Evolutionary conservation across 148 eudicot species (phyloP).

Genomic region (Gaultheria prostrata): DNA sequence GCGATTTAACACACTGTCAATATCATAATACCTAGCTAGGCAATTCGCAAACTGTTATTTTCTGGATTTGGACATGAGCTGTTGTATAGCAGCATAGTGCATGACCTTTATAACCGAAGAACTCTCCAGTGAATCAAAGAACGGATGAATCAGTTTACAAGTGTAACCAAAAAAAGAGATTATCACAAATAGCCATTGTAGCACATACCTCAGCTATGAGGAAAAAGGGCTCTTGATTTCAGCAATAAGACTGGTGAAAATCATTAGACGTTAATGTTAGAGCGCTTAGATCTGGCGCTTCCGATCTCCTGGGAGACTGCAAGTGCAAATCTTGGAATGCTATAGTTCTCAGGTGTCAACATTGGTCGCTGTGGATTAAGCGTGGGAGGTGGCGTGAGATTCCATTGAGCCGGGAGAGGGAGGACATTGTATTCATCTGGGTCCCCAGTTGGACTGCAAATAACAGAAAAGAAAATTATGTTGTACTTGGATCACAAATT

Average conservation of each 20-base stretch:
- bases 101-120: background rate
- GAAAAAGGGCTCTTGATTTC: background rate
- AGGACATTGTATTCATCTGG: slow-evolving; percentile 67
- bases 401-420: slow-evolving; percentile 83
- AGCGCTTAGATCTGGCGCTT: slow-evolving; percentile 65
- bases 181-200: background rate
- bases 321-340: slow-evolving; percentile 54
- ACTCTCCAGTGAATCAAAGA: slow-evolving; percentile 30
- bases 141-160: slow-evolving; percentile 16
- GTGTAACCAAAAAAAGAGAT: background rate
- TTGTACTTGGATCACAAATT: background rate
- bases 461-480: background rate
- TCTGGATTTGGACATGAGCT: background rate
- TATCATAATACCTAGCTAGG: background rate
- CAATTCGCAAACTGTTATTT: background rate
- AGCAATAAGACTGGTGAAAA: background rate
- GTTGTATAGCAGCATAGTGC: background rate
- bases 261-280: slow-evolving; percentile 71
- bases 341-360: slow-evolving; percentile 62
- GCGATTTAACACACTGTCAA: background rate
- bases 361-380: slow-evolving; percentile 90
- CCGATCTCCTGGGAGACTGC: slow-evolving; percentile 47
- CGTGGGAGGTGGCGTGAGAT: slow-evolving; percentile 84
- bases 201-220: background rate
- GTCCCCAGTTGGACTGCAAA: slow-evolving; percentile 54